Evolutionary conservation across 768 basidiomycete species (phyloP).

Genomic region (Pleurotus cornucopiae): DNA sequence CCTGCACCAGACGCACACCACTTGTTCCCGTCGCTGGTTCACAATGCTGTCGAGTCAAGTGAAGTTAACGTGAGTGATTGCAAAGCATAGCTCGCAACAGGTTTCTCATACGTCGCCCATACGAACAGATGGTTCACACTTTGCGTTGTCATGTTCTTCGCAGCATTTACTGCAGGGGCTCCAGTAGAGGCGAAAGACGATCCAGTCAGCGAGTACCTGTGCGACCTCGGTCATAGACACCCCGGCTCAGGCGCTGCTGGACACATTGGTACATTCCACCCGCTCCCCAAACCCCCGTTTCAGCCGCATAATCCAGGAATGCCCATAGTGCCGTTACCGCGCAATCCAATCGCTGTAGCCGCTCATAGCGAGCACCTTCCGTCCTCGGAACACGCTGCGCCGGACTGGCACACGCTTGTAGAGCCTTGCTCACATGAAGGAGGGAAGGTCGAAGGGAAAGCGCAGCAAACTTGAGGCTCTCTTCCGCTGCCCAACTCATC

Average conservation of each 20-base stretch:
- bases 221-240: neutral
- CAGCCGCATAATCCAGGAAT: slow-evolving; percentile 3
- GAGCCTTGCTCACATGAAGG: neutral
- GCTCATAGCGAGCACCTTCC: neutral
- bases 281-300: slow-evolving; percentile 9
- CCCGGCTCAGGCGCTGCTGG: neutral
- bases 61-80: neutral
- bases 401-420: slow-evolving; percentile 3
- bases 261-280: slow-evolving; percentile 1
- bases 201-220: slow-evolving; percentile 1
- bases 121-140: slow-evolving; percentile 4
- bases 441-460: too few relatives aligned
- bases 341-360: neutral
- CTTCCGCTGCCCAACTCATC: too few relatives aligned
- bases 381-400: neutral
- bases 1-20: neutral
- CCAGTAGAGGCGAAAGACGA: neutral
- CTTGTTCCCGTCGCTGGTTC: neutral
- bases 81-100: neutral
- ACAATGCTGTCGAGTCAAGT: neutral
- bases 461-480: too few relatives aligned
- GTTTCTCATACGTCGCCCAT: neutral
- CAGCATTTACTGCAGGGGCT: neutral
- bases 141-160: slow-evolving; percentile 8
- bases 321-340: slow-evolving; percentile 12